Conservation (phyloP, 345 rosid species). For the Stellera chamaejasme region DNA sequence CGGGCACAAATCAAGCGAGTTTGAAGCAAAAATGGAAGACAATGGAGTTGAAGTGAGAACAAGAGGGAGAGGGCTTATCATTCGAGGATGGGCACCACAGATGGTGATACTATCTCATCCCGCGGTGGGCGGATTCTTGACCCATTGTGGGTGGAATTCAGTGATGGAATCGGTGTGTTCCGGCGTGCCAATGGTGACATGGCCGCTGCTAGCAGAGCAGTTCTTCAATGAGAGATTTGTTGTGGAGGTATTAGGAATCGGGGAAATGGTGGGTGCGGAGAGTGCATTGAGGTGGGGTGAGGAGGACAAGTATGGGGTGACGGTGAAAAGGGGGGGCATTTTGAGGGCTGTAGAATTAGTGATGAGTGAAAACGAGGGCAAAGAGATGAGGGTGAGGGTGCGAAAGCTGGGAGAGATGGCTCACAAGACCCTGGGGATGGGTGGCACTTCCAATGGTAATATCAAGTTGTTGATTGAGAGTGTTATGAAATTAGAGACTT, state of each 20-base stretch:
- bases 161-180: constrained; percentile 36
- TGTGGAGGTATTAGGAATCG: constrained; percentile 33
- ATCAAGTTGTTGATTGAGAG: constrained; percentile 20
- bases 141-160: constrained; percentile 71
- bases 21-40: constrained; percentile 23
- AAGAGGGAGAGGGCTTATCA: constrained; percentile 28
- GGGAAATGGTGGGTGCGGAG: constrained; percentile 40
- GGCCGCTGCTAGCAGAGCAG: constrained; percentile 60
- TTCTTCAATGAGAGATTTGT: constrained; percentile 49
- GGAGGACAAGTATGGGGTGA: constrained; percentile 34
- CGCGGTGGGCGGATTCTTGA: constrained; percentile 46
- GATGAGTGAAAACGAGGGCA: constrained; percentile 37
- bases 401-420: constrained; percentile 29
- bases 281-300: constrained; percentile 32
- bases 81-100: constrained; percentile 61
- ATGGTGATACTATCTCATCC: constrained; percentile 42
- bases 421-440: constrained; percentile 25
- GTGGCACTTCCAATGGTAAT: constrained; percentile 50
- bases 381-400: constrained; percentile 27
- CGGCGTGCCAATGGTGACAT: constrained; percentile 47
- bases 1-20: constrained; percentile 17
- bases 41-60: constrained; percentile 19
- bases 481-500: constrained; percentile 11
- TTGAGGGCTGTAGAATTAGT: constrained; percentile 24
- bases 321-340: constrained; percentile 37